Base-by-base conservation (phyloP, 306 rosid genomes). In the Begonia fuchsioides region DNA sequence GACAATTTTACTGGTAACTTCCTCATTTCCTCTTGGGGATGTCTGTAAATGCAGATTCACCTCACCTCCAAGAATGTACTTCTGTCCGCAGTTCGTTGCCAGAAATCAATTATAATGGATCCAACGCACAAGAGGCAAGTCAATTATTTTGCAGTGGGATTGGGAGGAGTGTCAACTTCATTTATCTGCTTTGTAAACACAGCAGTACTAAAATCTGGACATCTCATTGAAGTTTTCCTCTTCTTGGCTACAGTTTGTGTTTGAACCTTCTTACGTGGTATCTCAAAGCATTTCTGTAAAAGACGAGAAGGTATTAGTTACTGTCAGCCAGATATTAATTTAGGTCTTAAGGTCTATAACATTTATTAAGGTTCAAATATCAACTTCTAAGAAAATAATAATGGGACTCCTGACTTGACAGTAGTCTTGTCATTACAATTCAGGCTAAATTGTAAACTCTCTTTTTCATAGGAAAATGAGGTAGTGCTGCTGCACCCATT, bases 81-180 rank as follows among this genome's bases (percentile, higher is more conserved):
- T 59, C 59, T 1, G 62, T 51, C 44, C 39, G 58, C 15, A 69
- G 12, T 50, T 49, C 16, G 47, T 55, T 56, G 7, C 59, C 9
- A 52, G 68, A 49, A 32, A 26, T 51, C 47, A 55, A 63, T 46
- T 15, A 58, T 49, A 38, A 26, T 26, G 35, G 35, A 26, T 26
- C 35, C 35, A 26, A 59, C 18, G 47, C 66, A 43, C 61, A 76
- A 46, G 67, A 71, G 71, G 60, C 67, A 63, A 71, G 68, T 51
- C 47, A 35, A 54, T 18, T 19, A 45, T 38, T 49, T 44, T 54
- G 6, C 43, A 2, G 35, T 26, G 35, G 3, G 35, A 26, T 26
- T 26, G 2, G 35, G 35, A 26, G 35, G 35, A 26, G 35, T 26
- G 35, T 26, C 35, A 26, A 26, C 35, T 26, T 26, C 35, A 26